A percentile compares a stretch with the other conserved stretches of the same genome.
Conservation (phyloP, 805 yeast species). For the Citeromyces matritensis region DNA sequence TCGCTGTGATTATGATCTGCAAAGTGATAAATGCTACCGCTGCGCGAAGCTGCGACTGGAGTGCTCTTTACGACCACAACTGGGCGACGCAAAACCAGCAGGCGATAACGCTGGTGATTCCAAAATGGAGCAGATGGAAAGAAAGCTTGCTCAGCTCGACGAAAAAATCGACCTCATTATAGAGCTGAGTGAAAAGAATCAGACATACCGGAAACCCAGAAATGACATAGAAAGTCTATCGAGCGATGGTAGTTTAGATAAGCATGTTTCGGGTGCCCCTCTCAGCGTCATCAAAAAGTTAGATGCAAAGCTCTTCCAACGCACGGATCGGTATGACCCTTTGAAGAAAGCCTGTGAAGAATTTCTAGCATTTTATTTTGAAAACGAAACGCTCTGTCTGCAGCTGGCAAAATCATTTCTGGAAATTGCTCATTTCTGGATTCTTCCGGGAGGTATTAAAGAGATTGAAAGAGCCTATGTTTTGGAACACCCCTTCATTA, state of each 20-base stretch:
- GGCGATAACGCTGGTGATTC: conserved; percentile 1
- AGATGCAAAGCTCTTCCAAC: conserved; percentile 11
- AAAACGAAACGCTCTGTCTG: conserved; percentile 25
- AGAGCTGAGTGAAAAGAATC: background rate
- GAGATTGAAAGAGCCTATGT: conserved; percentile 29
- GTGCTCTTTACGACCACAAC: conserved; percentile 24
- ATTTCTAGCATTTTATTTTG: conserved; percentile 28
- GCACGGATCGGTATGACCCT: conserved; percentile 13
- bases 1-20: conserved; percentile 34
- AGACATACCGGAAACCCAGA: background rate
- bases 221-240: conserved; percentile 1
- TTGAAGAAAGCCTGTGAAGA: conserved; percentile 21
- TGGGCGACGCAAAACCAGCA: background rate
- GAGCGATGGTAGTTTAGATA: conserved; percentile 3
- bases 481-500: conserved; percentile 32
- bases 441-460: conserved; percentile 45
- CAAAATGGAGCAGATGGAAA: conserved; percentile 6
- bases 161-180: conserved; percentile 1
- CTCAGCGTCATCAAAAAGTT: conserved; percentile 13
- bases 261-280: conserved; percentile 10
- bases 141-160: background rate
- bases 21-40: conserved; percentile 30
- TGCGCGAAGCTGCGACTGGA: conserved; percentile 29
- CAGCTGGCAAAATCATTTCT: conserved; percentile 30
- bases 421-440: conserved; percentile 42